These are phyloP conservation scores for Microbotryum scabiosae DNA, from an alignment of 1,284 basidiomycete species.

Conservation along the genomic window DNA sequence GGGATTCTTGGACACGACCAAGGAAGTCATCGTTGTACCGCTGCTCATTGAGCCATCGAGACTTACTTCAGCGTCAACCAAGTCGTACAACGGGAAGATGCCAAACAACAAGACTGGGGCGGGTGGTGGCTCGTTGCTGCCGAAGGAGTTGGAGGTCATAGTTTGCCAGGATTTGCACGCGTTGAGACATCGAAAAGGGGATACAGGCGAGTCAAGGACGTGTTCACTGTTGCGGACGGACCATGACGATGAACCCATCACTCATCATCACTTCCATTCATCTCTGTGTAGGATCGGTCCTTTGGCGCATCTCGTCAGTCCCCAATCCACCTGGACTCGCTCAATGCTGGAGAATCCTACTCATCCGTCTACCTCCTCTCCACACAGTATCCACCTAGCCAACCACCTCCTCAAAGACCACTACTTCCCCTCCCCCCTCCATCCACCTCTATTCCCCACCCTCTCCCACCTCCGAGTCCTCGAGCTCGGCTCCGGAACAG, in stretches of 20 bases:
- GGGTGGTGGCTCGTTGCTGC: background rate
- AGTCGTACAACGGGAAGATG: background rate
- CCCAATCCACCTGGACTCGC: background rate
- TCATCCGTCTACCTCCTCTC: too few species aligned
- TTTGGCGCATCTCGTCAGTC: slow-evolving; percentile 13
- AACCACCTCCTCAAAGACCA: slow-evolving; percentile 7
- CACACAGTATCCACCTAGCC: slow-evolving; percentile 17
- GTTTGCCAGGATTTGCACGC: slow-evolving; percentile 17
- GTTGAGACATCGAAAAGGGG: slow-evolving; percentile 20
- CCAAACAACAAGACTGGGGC: background rate
- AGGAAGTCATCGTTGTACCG: slow-evolving; percentile 10
- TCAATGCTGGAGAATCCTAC: background rate
- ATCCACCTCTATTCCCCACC: slow-evolving; percentile 1
- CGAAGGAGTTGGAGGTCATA: slow-evolving; percentile 10
- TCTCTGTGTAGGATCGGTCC: slow-evolving; percentile 16
- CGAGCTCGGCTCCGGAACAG: slow-evolving; percentile 32
- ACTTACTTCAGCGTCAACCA: background rate
- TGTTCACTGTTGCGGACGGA: too few species aligned
- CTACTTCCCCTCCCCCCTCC: slow-evolving; percentile 15
- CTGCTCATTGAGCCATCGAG: background rate
- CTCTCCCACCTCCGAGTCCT: slow-evolving; percentile 17
- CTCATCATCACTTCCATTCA: background rate
- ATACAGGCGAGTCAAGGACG: slow-evolving; percentile 13
- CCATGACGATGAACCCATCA: background rate
- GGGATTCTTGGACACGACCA: slow-evolving; percentile 2